Conservation (phyloP, 305 asterid genomes). For the Fraxinus angustifolia region DNA sequence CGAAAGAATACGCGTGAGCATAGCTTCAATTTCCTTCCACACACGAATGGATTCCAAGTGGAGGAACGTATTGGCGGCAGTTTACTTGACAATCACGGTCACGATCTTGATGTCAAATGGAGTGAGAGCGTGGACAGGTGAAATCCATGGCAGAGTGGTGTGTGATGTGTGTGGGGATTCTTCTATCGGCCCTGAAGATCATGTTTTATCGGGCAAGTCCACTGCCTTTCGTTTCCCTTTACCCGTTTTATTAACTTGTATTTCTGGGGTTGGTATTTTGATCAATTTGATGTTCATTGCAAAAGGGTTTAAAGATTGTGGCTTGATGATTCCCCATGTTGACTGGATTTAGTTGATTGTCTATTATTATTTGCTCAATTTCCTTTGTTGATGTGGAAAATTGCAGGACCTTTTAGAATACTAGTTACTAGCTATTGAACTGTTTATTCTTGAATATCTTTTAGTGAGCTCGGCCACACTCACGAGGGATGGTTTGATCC, state of each 20-base stretch:
- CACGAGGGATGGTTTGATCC: background rate
- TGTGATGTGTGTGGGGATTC: conserved; percentile 97
- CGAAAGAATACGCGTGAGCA: background rate
- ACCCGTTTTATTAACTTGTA: background rate
- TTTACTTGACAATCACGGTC: conserved; percentile 15
- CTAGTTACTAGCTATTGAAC: background rate
- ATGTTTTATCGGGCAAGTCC: conserved; percentile 56
- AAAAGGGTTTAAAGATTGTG: background rate
- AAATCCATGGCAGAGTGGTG: conserved; percentile 84
- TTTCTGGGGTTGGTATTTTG: background rate
- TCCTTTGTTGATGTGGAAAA: background rate
- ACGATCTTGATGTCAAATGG: conserved; percentile 23
- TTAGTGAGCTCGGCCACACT: background rate
- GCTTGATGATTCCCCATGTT: background rate
- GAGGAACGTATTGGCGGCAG: conserved; percentile 15
- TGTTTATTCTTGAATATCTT: background rate
- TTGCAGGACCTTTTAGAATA: background rate
- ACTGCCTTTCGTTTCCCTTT: background rate
- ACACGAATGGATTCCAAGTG: conserved; percentile 37
- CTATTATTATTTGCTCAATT: background rate
- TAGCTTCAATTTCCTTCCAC: background rate
- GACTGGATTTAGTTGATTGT: background rate
- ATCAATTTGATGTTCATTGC: background rate
- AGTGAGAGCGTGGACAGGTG: conserved; percentile 78
- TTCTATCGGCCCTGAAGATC: conserved; percentile 89